Base-by-base conservation (phyloP, 371 early-diverging fungal genomes). In the Circinella minor region DNA sequence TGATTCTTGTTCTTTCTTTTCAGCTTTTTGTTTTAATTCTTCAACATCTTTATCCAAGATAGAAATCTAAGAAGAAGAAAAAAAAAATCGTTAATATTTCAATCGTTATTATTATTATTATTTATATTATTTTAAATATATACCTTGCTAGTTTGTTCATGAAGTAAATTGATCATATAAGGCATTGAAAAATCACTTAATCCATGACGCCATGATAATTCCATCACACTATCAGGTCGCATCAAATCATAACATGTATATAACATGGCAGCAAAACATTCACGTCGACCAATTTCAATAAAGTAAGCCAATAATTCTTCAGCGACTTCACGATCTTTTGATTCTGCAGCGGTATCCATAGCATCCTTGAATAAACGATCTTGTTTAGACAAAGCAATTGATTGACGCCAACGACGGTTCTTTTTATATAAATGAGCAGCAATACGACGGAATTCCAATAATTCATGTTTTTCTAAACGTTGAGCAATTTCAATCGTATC, bases 331-430 rank as follows among this genome's bases (percentile, higher is more conserved):
- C 89, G 81, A 66, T 91, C 94, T 57, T 86, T 88, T 7, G 96
- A 95, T 71, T 91, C 93, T 7, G 94, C 92, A 15, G 97, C 99
- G 1, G 98, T 96, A 62, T 96, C 96, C 93, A 98, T 97, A 3
- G 98, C 97, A 77, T 99, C 99, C 87, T 94, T 95, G 89, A 91
- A 98, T 48, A 98, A 88, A 65, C 92, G 87, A 77, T 99, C 98
- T 82, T 96, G 92, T 87, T 98, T 97, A 37, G 96, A 97, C 65
- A 99, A 86, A 15, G 91, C 89, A 78, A 99, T 91, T 6, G 97
- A 95, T 81, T 98, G 95, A 79, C 91, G 88, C 97, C 97, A 99
- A 71, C 95, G 91, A 80, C 93, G 93, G 89, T 96, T 97, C 71
- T 86, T 90, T 88, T 90, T 95, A 89, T 96, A 98, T 64, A 99